phyloP scores from a whole-genome alignment of 441 rosid genomes.

The Sinapis alba region DNA sequence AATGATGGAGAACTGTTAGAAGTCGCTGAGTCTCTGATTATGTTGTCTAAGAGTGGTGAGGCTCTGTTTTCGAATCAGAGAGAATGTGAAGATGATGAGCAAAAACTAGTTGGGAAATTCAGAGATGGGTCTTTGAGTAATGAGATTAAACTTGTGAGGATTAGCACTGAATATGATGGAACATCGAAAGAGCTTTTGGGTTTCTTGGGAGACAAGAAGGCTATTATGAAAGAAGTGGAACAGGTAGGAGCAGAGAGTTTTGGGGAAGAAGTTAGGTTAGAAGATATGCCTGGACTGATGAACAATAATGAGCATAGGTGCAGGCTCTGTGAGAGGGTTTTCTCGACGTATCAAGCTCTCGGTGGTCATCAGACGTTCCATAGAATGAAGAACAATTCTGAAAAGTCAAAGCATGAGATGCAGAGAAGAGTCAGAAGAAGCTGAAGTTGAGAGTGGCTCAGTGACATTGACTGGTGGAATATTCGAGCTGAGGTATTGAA shows the following conservation, averaged over 20 bases:
- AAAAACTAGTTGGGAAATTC: slow-evolving; percentile 8
- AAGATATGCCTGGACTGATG: slow-evolving; percentile 5
- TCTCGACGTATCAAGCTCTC: slow-evolving; percentile 6
- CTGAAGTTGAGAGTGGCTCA: neutral
- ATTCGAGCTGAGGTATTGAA: neutral
- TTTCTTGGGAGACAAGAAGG: slow-evolving; percentile 15
- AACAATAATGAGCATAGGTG: slow-evolving; percentile 5
- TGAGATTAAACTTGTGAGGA: slow-evolving; percentile 15
- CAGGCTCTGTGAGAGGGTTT: neutral
- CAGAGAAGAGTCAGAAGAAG: neutral
- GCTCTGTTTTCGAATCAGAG: neutral
- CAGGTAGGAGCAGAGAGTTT: neutral
- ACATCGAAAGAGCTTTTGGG: neutral
- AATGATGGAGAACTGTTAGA: neutral
- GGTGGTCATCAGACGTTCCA: slow-evolving; percentile 10
- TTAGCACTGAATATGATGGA: slow-evolving; percentile 12
- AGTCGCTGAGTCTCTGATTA: slow-evolving; percentile 19
- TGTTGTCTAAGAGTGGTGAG: slow-evolving; percentile 10
- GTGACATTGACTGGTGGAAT: neutral
- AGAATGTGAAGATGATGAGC: neutral
- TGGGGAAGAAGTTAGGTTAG: neutral
- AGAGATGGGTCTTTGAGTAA: slow-evolving; percentile 11
- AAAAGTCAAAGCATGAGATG: slow-evolving; percentile 6
- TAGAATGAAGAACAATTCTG: neutral
- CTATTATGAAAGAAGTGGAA: neutral